Evolutionary conservation across 1,284 basidiomycete genomes (phyloP).

Genomic region (Athelia psychrophila): DNA sequence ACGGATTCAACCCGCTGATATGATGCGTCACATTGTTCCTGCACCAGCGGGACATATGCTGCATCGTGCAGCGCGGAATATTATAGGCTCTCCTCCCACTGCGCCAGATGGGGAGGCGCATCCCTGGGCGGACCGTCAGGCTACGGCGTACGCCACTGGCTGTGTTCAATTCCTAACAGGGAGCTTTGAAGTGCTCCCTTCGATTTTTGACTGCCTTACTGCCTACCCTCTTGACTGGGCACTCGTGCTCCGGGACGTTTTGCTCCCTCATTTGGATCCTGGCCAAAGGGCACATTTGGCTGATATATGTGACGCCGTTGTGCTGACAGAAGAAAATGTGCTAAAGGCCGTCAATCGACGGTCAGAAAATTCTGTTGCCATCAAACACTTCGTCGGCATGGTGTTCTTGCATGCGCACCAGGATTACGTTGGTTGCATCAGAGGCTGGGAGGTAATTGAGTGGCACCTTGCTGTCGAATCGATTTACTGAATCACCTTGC

Average conservation of each 20-base stretch:
- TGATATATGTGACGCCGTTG: constrained; percentile 19
- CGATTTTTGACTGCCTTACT: constrained; percentile 24
- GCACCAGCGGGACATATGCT: constrained; percentile 37
- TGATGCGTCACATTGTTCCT: constrained; percentile 25
- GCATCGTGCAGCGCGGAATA: constrained; percentile 35
- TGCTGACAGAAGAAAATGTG: constrained; percentile 30
- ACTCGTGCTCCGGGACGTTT: constrained; percentile 24
- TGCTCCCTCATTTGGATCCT: constrained; percentile 20
- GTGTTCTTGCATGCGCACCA: constrained; percentile 43
- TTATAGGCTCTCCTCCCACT: constrained; percentile 27
- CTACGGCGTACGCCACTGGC: constrained; percentile 28
- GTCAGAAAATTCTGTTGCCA: constrained; percentile 13
- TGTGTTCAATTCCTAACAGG: constrained; percentile 26
- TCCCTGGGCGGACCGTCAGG: constrained; percentile 11
- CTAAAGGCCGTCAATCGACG: constrained; percentile 25
- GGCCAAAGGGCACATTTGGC: constrained; percentile 14
- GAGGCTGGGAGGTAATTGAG: constrained; percentile 56
- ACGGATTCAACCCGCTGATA: constrained; percentile 20
- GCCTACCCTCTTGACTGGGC: constrained; percentile 27
- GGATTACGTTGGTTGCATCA: constrained; percentile 45
- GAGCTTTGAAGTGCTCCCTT: constrained; percentile 21
- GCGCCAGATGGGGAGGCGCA: constrained; percentile 20
- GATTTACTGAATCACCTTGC: constrained; percentile 5
- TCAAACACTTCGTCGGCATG: constrained; percentile 50
- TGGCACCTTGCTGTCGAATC: constrained; percentile 6